These are phyloP conservation scores for Lophiostoma macrostomum DNA, from an alignment of 495 filamentous ascomycete species.

Conservation along the genomic window DNA sequence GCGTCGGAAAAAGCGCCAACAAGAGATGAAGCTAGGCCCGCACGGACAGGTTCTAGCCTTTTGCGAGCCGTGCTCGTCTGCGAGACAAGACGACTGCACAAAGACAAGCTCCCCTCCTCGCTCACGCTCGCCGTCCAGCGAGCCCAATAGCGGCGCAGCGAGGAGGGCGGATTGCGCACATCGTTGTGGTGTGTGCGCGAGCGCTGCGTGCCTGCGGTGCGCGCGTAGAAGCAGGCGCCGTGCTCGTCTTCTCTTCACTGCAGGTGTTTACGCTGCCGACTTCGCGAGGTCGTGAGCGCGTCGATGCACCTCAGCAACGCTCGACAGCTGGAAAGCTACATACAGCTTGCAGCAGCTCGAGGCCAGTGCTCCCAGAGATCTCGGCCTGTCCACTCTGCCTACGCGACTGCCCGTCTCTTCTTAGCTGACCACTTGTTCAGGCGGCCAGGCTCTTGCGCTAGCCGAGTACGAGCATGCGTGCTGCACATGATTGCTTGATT, in stretches of 20 bases:
- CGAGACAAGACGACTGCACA: constrained; percentile 21
- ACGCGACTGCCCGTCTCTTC: too few species aligned
- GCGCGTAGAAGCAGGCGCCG: too few species aligned
- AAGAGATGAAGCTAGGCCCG: constrained; percentile 11
- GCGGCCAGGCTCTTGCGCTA: constrained; percentile 23
- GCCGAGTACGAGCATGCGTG: constrained; percentile 24
- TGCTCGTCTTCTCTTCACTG: too few species aligned
- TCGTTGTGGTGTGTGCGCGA: background rate
- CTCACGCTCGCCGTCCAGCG: background rate
- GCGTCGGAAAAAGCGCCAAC: constrained; percentile 33
- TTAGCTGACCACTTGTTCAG: constrained; percentile 13
- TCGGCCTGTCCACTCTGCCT: too few species aligned
- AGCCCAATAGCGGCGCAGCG: too few species aligned
- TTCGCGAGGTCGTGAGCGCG: too few species aligned
- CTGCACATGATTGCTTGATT: constrained; percentile 28
- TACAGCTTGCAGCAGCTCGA: too few species aligned
- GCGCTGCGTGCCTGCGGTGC: constrained; percentile 7
- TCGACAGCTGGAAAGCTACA: too few species aligned
- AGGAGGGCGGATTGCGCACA: too few species aligned
- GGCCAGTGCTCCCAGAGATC: too few species aligned
- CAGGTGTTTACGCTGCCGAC: too few species aligned
- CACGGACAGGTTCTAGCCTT: constrained; percentile 31
- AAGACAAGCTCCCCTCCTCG: constrained; percentile 3
- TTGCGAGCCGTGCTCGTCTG: constrained; percentile 5
- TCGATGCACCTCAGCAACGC: too few species aligned